Conservation (phyloP, 2,329 filamentous ascomycete genomes). For the Raffaelea albimanens region DNA sequence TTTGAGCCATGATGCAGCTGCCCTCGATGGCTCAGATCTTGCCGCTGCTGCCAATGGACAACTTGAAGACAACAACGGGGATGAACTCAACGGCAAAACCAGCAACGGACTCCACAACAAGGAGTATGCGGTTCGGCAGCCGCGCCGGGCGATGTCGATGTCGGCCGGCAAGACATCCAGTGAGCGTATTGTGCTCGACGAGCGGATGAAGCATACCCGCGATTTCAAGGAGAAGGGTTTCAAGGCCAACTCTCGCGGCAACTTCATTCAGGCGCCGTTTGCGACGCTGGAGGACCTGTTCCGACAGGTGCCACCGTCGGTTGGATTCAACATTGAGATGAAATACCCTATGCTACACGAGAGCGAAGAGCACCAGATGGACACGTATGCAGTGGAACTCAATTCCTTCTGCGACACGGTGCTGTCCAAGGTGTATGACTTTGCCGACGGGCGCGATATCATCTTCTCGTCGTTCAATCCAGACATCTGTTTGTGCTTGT, state of each 20-base stretch:
- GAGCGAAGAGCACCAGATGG: constrained; percentile 92
- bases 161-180: constrained; percentile 26
- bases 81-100: constrained; percentile 10
- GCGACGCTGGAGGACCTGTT: constrained; percentile 93
- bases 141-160: constrained; percentile 46
- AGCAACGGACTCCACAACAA: neutral
- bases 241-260: constrained; percentile 89
- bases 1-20: too few species aligned
- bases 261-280: constrained; percentile 92
- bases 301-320: constrained; percentile 65
- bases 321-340: constrained; percentile 98
- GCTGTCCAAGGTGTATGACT: constrained; percentile 78
- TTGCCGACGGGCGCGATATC: constrained; percentile 74
- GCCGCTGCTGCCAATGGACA: too few species aligned
- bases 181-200: constrained; percentile 37
- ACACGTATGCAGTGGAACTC: constrained; percentile 88
- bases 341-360: constrained; percentile 97
- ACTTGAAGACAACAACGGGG: neutral
- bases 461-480: constrained; percentile 98
- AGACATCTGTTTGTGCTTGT: constrained; percentile 86
- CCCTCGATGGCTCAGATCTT: too few species aligned
- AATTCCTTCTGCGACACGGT: constrained; percentile 96
- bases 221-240: constrained; percentile 93
- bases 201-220: constrained; percentile 94
- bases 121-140: constrained; percentile 9